Conservation (phyloP, 2,329 filamentous ascomycete species). For the Thelonectria rubi region DNA sequence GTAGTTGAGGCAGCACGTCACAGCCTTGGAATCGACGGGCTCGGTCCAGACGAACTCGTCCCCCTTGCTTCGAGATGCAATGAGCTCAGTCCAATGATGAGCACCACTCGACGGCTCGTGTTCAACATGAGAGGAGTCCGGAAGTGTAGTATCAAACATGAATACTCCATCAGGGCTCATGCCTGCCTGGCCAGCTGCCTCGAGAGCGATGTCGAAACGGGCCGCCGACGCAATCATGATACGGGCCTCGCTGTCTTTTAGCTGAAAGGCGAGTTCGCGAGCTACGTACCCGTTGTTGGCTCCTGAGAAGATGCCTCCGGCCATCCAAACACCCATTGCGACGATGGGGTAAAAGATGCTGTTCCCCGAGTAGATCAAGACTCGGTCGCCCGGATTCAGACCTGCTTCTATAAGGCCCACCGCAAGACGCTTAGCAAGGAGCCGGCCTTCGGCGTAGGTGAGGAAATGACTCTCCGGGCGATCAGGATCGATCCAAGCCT, state of each 20-base stretch:
- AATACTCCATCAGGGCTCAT: constrained; percentile 67
- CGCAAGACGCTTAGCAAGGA: constrained; percentile 77
- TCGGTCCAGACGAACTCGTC: constrained; percentile 71
- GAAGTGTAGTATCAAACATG: constrained; percentile 68
- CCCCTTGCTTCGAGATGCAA: constrained; percentile 62
- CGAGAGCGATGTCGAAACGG: constrained; percentile 69
- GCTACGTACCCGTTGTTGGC: constrained; percentile 75
- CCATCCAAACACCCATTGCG: constrained; percentile 79
- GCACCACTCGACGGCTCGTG: constrained; percentile 23
- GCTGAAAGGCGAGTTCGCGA: constrained; percentile 78
- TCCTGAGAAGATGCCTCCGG: constrained; percentile 80
- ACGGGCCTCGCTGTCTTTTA: constrained; percentile 73
- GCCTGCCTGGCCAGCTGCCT: constrained; percentile 69
- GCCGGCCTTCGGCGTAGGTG: constrained; percentile 70
- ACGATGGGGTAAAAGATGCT: constrained; percentile 76
- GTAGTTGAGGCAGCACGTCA: constrained; percentile 79
- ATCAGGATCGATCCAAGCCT: constrained; percentile 70
- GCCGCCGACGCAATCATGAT: constrained; percentile 72
- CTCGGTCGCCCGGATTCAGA: constrained; percentile 72
- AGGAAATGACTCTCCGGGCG: constrained; percentile 73
- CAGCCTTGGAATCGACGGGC: constrained; percentile 57
- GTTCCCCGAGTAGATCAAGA: constrained; percentile 79
- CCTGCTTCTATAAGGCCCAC: constrained; percentile 72
- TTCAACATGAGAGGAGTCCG: constrained; percentile 49
- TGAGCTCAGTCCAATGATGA: constrained; percentile 70